A percentile compares a stretch with the other conserved stretches of the same genome.
Evolutionary conservation across 1,284 basidiomycete genomes (phyloP).

Genomic region (Malassezia vespertilionis): DNA sequence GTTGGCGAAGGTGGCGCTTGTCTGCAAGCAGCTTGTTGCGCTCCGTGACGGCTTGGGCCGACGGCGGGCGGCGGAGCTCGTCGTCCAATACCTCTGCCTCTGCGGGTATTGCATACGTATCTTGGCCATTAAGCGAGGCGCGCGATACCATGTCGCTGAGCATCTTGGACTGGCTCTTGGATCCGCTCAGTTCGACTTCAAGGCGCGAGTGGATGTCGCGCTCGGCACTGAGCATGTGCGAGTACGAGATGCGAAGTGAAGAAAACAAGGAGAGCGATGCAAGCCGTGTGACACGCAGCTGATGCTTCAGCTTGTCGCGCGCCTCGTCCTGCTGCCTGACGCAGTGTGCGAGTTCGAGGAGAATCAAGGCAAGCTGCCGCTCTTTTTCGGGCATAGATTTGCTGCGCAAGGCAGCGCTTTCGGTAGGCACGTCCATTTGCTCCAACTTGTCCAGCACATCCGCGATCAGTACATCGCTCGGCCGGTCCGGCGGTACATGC

Average conservation of each 20-base stretch:
- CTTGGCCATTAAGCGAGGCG: constrained; percentile 26
- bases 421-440: neutral
- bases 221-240: constrained; percentile 32
- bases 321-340: constrained; percentile 8
- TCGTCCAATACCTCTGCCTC: neutral
- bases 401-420: neutral
- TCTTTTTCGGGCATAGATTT: too few relatives aligned
- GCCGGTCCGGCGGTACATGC: neutral
- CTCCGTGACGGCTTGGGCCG: constrained; percentile 30
- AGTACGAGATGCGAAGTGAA: constrained; percentile 32
- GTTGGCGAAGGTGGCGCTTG: constrained; percentile 38
- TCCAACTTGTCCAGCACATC: constrained; percentile 14
- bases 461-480: constrained; percentile 8
- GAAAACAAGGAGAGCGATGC: constrained; percentile 40
- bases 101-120: constrained; percentile 9
- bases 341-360: constrained; percentile 1
- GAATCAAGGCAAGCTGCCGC: neutral
- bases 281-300: constrained; percentile 23
- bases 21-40: constrained; percentile 42
- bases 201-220: constrained; percentile 30
- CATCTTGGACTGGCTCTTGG: constrained; percentile 39
- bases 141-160: constrained; percentile 35
- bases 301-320: constrained; percentile 6
- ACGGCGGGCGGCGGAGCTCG: neutral
- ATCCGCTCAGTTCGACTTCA: constrained; percentile 41